phyloP scores from a whole-genome alignment of 345 rosid genomes.

The Gynandropsis gynandra region DNA sequence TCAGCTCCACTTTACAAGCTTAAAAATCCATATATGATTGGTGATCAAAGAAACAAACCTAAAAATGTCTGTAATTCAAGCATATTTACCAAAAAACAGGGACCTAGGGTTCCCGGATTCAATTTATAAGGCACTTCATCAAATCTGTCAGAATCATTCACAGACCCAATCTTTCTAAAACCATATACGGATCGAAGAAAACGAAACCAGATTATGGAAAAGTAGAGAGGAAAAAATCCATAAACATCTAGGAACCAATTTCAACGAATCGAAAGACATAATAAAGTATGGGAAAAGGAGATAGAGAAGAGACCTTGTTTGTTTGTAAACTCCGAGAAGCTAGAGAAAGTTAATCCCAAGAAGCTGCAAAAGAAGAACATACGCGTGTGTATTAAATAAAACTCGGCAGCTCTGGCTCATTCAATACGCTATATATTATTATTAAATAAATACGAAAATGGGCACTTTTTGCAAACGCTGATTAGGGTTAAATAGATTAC shows the following conservation, averaged over 20 bases:
- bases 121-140: not conserved
- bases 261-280: constrained; percentile 12
- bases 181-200: not conserved
- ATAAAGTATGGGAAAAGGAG: too few species aligned
- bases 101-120: not conserved
- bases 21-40: not conserved
- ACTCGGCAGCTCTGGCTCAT: too few species aligned
- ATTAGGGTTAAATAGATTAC: too few species aligned
- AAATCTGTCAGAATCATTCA: constrained; percentile 6
- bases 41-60: not conserved
- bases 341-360: too few species aligned
- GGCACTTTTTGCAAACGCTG: constrained; percentile 6
- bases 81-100: not conserved
- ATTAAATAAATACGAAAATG: not conserved
- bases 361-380: too few species aligned
- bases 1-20: not conserved
- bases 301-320: too few species aligned
- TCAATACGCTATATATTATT: too few species aligned
- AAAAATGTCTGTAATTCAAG: not conserved
- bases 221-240: not conserved
- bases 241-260: not conserved
- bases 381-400: too few species aligned
- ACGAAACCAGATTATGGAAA: not conserved
- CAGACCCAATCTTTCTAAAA: not conserved
- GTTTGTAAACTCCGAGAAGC: too few species aligned